Evolutionary conservation across 495 filamentous ascomycete genomes (phyloP).

Genomic region (Trichoderma gamsii): DNA sequence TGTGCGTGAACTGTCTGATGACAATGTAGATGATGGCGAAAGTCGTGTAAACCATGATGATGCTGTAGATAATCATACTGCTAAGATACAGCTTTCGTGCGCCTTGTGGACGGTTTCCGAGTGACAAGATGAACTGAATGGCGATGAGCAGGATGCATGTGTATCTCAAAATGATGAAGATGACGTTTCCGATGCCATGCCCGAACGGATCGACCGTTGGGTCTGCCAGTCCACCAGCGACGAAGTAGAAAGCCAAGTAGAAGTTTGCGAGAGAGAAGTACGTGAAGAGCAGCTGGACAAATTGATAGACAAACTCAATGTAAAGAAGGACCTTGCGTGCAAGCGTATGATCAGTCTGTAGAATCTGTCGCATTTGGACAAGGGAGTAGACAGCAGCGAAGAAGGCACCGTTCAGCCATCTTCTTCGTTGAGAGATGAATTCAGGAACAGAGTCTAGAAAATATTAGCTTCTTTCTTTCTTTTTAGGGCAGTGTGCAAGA

Average conservation of each 20-base stretch:
- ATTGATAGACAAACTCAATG: conserved; percentile 94
- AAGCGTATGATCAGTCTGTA: conserved; percentile 87
- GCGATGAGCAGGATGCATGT: conserved; percentile 79
- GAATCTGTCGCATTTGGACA: conserved; percentile 89
- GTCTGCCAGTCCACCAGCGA: conserved; percentile 88
- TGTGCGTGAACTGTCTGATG: conserved; percentile 58
- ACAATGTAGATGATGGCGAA: conserved; percentile 85
- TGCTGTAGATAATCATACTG: conserved; percentile 76
- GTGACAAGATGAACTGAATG: conserved; percentile 95
- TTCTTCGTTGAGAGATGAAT: conserved; percentile 89
- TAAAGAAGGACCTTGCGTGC: conserved; percentile 85
- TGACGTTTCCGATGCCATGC: conserved; percentile 70
- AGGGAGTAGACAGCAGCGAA: conserved; percentile 98
- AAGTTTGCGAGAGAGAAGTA: conserved; percentile 99
- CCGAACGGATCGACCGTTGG: conserved; percentile 81
- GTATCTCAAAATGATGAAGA: conserved; percentile 84
- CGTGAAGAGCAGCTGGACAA: conserved; percentile 84
- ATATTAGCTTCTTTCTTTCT: conserved; percentile 16
- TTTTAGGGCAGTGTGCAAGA: no score
- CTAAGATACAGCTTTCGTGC: conserved; percentile 86
- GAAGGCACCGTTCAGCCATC: conserved; percentile 98
- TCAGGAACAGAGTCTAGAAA: conserved; percentile 67
- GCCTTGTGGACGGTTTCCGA: conserved; percentile 96
- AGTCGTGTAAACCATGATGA: conserved; percentile 95
- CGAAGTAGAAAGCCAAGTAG: conserved; percentile 98